A percentile compares a stretch with the other conserved stretches of the same genome.
These are phyloP conservation scores for Neofusicoccum kwambonambiense DNA, from an alignment of 2,329 filamentous ascomycete species.

Conservation along the genomic window DNA sequence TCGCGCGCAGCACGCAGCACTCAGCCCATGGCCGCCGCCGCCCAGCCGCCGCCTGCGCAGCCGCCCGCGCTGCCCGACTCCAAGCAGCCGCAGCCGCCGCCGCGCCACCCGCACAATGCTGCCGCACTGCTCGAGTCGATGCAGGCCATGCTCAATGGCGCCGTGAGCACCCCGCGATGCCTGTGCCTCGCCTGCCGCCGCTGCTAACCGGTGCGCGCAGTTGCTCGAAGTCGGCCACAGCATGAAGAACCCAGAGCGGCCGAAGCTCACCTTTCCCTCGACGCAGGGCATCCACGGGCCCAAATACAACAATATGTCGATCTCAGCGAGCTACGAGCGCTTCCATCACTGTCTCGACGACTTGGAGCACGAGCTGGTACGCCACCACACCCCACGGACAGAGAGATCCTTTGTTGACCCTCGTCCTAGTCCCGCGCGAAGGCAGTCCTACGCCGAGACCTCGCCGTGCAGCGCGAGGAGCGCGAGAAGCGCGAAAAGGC, in stretches of 20 bases:
- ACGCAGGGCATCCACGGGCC: slow-evolving; percentile 45
- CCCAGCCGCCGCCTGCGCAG: background rate
- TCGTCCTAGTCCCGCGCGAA: slow-evolving; percentile 28
- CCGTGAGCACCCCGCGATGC: slow-evolving; percentile 36
- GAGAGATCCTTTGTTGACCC: background rate
- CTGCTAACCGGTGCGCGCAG: background rate
- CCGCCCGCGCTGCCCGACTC: background rate
- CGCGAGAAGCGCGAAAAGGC: slow-evolving; percentile 35
- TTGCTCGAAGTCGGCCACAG: slow-evolving; percentile 9
- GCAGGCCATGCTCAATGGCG: slow-evolving; percentile 48
- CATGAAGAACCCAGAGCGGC: slow-evolving; percentile 19
- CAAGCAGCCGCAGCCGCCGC: background rate
- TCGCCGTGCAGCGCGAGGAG: slow-evolving; percentile 35
- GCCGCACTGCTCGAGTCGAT: slow-evolving; percentile 41
- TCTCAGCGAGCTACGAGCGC: slow-evolving; percentile 42
- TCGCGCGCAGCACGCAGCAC: background rate
- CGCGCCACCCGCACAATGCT: slow-evolving; percentile 1
- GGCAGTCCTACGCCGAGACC: slow-evolving; percentile 35
- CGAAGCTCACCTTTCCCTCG: slow-evolving; percentile 36
- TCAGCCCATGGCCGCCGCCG: background rate
- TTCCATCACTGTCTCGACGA: slow-evolving; percentile 54
- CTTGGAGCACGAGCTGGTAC: slow-evolving; percentile 48
- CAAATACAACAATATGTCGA: slow-evolving; percentile 37
- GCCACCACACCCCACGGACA: slow-evolving; percentile 9
- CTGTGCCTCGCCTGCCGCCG: background rate